A percentile compares a stretch with the other conserved stretches of the same genome.
These are phyloP conservation scores for Silene noctiflora DNA, from an alignment of 179 eudicot species.

Conservation along the genomic window DNA sequence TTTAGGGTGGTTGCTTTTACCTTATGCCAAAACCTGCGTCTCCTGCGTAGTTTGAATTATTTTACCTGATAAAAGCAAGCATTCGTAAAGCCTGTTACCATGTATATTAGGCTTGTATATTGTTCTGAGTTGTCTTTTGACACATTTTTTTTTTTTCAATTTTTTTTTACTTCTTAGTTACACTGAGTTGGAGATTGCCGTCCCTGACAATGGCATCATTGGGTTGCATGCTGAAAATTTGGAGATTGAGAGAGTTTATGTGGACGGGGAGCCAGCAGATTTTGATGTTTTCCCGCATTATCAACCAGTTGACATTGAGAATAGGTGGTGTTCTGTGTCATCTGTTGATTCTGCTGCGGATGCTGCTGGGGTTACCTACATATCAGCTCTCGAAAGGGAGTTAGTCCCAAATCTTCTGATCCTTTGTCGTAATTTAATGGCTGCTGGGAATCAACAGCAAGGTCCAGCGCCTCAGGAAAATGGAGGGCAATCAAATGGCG, in stretches of 20 bases:
- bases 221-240: constrained; percentile 94
- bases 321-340: constrained; percentile 95
- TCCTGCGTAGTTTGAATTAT: neutral
- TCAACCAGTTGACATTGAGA: constrained; percentile 66
- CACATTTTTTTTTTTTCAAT: neutral
- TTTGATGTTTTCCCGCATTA: constrained; percentile 90
- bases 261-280: constrained; percentile 81
- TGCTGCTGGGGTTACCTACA: constrained; percentile 90
- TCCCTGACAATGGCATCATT: constrained; percentile 75
- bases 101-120: neutral
- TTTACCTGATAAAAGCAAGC: neutral
- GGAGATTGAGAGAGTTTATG: constrained; percentile 78
- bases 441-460: constrained; percentile 35
- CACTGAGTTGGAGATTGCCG: constrained; percentile 78
- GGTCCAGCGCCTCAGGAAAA: constrained; percentile 43
- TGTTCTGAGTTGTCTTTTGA: constrained; percentile 7
- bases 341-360: constrained; percentile 96
- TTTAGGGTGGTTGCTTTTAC: neutral
- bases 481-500: constrained; percentile 50
- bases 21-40: neutral
- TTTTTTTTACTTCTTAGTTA: constrained; percentile 40
- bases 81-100: neutral
- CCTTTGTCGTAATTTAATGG: constrained; percentile 61
- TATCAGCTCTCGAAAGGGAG: constrained; percentile 84
- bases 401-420: constrained; percentile 89